A percentile compares a stretch with the other conserved stretches of the same genome.
Evolutionary conservation across 164 flowering plant genomes (phyloP).

Genomic region (Aristolochia fimbriata): DNA sequence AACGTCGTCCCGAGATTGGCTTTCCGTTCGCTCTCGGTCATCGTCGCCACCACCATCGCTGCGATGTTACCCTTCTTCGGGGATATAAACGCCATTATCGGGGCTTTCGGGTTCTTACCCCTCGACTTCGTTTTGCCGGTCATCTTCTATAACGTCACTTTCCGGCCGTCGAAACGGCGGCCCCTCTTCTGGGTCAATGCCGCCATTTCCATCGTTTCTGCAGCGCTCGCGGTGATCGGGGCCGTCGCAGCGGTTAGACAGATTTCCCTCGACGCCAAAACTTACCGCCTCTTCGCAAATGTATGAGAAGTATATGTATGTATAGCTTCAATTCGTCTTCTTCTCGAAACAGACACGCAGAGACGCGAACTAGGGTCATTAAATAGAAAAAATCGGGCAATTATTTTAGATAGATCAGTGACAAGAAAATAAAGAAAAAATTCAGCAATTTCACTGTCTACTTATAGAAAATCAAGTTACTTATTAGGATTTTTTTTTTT

Average conservation of each 20-base stretch:
- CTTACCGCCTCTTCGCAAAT: slow-evolving; percentile 52
- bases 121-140: slow-evolving; percentile 69
- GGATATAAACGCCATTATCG: slow-evolving; percentile 63
- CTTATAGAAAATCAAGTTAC: no score
- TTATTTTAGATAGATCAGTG: no score
- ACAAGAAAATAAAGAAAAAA: no score
- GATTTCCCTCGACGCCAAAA: slow-evolving; percentile 59
- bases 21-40: slow-evolving; percentile 46
- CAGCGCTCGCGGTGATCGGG: slow-evolving; percentile 35
- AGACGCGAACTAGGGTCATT: no score
- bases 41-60: slow-evolving; percentile 41
- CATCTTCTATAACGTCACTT: slow-evolving; percentile 68
- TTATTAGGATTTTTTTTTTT: not conserved
- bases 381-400: no score
- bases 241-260: slow-evolving; percentile 69
- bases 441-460: no score
- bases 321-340: no score
- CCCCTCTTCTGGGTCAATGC: slow-evolving; percentile 46
- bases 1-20: slow-evolving; percentile 56
- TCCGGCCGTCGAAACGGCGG: slow-evolving; percentile 43
- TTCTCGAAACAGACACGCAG: no score
- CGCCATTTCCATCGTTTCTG: slow-evolving; percentile 40
- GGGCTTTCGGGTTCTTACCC: slow-evolving; percentile 77
- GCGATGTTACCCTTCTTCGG: slow-evolving; percentile 96
- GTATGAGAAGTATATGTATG: no score